A percentile compares a stretch with the other conserved stretches of the same genome.
Conservation (phyloP, 305 asterid genomes). For the Solanum hybrid region DNA sequence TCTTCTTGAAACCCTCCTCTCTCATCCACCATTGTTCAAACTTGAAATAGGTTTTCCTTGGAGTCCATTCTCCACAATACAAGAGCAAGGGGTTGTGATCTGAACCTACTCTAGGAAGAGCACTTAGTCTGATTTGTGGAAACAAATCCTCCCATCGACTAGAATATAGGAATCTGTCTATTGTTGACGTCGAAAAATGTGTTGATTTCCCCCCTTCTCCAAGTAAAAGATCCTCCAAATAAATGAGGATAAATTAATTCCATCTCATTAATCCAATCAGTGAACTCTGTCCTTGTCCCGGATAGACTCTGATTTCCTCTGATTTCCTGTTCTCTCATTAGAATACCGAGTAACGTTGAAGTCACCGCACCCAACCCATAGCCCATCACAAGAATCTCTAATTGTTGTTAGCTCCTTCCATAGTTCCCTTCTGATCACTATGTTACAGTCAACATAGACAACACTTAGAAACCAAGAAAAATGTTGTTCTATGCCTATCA, state of each 20-base stretch:
- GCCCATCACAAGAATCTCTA: not conserved
- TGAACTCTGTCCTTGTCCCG: not conserved
- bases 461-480: not conserved
- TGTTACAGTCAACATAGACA: not conserved
- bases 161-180: not conserved
- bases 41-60: not conserved
- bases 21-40: not conserved
- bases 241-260: not conserved
- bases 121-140: not conserved
- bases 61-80: not conserved
- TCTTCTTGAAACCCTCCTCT: not conserved
- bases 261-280: not conserved
- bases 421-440: not conserved
- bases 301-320: not conserved
- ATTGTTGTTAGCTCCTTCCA: not conserved
- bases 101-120: not conserved
- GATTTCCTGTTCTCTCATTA: not conserved
- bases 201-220: not conserved
- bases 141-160: not conserved
- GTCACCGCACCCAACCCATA: not conserved
- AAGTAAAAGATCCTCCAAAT: not conserved
- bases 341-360: not conserved
- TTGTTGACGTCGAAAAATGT: not conserved
- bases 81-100: not conserved
- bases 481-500: not conserved